A percentile compares a stretch with the other conserved stretches of the same genome.
Evolutionary conservation across 805 yeast species (phyloP).

Genomic region (Torulaspora microellipsoides): DNA sequence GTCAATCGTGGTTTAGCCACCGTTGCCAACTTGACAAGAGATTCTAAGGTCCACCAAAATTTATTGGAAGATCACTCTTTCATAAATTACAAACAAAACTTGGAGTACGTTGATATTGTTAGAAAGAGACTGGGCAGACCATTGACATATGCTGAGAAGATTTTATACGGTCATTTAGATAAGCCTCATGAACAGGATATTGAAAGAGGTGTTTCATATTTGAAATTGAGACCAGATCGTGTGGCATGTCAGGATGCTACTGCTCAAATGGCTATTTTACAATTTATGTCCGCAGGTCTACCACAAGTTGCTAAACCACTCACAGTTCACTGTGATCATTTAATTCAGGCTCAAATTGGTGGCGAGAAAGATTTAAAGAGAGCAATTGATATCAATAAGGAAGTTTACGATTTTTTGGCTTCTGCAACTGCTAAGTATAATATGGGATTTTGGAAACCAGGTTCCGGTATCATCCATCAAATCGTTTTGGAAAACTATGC

Average conservation of each 20-base stretch:
- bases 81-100: constrained; percentile 86
- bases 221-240: constrained; percentile 94
- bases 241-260: constrained; percentile 99
- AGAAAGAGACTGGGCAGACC: constrained; percentile 80
- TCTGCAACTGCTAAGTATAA: constrained; percentile 91
- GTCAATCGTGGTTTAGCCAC: constrained; percentile 40
- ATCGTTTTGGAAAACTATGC: constrained; percentile 94
- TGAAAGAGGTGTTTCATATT: constrained; percentile 82
- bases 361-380: constrained; percentile 79
- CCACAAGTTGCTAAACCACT: constrained; percentile 90
- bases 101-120: constrained; percentile 83
- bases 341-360: constrained; percentile 93
- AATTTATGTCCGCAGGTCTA: constrained; percentile 94
- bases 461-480: constrained; percentile 97
- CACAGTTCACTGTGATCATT: constrained; percentile 96
- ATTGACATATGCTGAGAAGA: constrained; percentile 91
- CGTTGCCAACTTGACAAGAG: constrained; percentile 44
- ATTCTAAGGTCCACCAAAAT: constrained; percentile 76
- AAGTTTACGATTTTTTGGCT: constrained; percentile 87
- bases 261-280: constrained; percentile 96
- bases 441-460: constrained; percentile 98
- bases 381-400: constrained; percentile 86
- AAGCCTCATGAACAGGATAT: constrained; percentile 85
- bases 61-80: constrained; percentile 76
- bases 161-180: constrained; percentile 90